These are phyloP conservation scores for Phytophthora boehmeriae DNA, from an alignment of 352 stramenopile species.

Conservation along the genomic window DNA sequence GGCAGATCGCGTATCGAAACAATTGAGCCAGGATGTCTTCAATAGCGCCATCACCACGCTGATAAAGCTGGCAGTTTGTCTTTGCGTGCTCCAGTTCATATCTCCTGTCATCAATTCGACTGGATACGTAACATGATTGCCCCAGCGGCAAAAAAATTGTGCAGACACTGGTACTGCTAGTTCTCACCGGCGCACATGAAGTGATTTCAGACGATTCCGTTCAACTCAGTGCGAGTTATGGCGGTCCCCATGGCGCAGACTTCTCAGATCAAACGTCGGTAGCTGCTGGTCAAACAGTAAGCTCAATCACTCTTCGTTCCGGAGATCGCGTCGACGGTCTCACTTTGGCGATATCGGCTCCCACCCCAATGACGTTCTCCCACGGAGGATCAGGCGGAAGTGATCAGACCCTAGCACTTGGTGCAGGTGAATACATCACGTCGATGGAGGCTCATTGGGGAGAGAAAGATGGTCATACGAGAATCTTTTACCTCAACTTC, in stretches of 20 bases:
- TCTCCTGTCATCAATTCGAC: neutral
- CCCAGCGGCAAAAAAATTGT: neutral
- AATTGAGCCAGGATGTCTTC: slow-evolving; percentile 6
- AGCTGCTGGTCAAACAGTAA: slow-evolving; percentile 13
- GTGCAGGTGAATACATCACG: slow-evolving; percentile 19
- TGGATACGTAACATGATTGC: neutral
- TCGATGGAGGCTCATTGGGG: slow-evolving; percentile 29
- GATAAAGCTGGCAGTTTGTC: neutral
- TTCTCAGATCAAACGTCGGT: slow-evolving; percentile 29
- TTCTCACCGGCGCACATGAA: neutral
- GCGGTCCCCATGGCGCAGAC: slow-evolving; percentile 19
- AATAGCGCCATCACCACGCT: slow-evolving; percentile 7
- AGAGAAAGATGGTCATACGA: slow-evolving; percentile 18
- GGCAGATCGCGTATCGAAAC: slow-evolving; percentile 8
- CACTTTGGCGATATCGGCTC: slow-evolving; percentile 14
- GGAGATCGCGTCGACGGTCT: slow-evolving; percentile 24
- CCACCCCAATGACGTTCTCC: slow-evolving; percentile 15
- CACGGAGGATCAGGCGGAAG: slow-evolving; percentile 19
- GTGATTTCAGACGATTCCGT: slow-evolving; percentile 17
- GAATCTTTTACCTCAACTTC: slow-evolving; percentile 29
- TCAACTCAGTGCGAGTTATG: slow-evolving; percentile 24
- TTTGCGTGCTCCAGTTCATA: neutral
- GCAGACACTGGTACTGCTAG: neutral
- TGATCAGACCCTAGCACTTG: slow-evolving; percentile 16
- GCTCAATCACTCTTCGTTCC: slow-evolving; percentile 22